Conservation (phyloP, 2,329 filamentous ascomycete species). For the Aspergillus transmontanensis region DNA sequence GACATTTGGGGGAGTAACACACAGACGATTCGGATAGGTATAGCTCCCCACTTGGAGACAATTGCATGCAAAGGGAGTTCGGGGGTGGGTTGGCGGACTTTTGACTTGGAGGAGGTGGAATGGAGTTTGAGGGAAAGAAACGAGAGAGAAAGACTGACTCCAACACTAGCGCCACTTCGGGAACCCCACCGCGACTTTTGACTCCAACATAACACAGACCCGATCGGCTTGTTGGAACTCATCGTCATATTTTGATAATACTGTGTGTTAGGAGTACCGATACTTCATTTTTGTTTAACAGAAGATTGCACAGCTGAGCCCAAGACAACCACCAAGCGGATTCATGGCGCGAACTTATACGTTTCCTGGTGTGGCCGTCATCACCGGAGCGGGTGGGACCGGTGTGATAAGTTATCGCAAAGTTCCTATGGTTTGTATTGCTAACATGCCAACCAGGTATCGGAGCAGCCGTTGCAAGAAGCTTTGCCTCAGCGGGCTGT, state of each 20-base stretch:
- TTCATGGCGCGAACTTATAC: slow-evolving; percentile 15
- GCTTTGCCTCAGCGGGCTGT: slow-evolving; percentile 55
- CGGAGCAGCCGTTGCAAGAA: slow-evolving; percentile 55
- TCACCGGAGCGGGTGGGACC: slow-evolving; percentile 54
- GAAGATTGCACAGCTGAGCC: background rate
- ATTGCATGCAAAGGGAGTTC: slow-evolving; percentile 6
- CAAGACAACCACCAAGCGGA: background rate
- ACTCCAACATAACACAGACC: background rate
- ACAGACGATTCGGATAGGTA: slow-evolving; percentile 7
- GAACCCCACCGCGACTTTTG: background rate
- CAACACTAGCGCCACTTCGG: slow-evolving; percentile 4
- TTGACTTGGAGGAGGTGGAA: slow-evolving; percentile 1
- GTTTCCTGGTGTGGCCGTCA: slow-evolving; percentile 50
- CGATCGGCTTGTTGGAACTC: background rate
- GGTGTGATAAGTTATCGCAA: slow-evolving; percentile 30
- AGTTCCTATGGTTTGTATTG: slow-evolving; percentile 7
- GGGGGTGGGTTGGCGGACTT: background rate
- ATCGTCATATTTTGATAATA: background rate
- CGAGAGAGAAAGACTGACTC: background rate
- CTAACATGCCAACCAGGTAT: slow-evolving; percentile 49
- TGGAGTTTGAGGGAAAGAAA: background rate
- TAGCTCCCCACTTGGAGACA: slow-evolving; percentile 26
- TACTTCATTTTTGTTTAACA: background rate
- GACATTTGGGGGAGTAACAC: slow-evolving; percentile 23
- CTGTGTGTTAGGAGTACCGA: background rate